Base-by-base conservation (phyloP, 768 basidiomycete genomes). In the Amanita pallidorosea region DNA sequence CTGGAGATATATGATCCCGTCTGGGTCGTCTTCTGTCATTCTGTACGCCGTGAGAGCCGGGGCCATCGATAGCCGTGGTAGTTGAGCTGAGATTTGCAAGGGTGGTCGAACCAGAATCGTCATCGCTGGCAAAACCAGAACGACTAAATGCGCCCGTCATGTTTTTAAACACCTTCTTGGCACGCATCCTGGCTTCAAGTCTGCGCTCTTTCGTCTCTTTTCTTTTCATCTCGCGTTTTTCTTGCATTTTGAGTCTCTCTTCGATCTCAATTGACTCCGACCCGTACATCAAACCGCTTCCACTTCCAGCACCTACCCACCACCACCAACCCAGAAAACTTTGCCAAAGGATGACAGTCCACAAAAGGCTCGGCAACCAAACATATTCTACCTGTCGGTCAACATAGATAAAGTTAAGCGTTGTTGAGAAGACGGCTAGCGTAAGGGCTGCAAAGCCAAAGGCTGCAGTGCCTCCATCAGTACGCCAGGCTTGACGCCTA, bases 241-340 rank as follows among this genome's bases (percentile, higher is more conserved):
- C 79, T 57, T 79, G 69, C 47, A 67, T 67, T 23, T 61, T 54
- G 42, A 84, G 63, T 50, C 80, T 72, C 51, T 88, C 83, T 58
- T 87, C 82, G 45, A 88, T 72, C 55, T 85, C 84, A 5, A 67
- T 67, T 29, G 68, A 62, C n/a, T 85, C 84, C 7, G 68, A 67
- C 29, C 67, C 63, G n/a, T 62, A 61, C 27, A 58, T 76, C 31
- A 71, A 55, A 5, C 68, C 67, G 25, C 83, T 75, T 7, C 84
- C 88, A 73, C 86, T 89, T 5, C 91, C 87, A 2, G 86, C 81
- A n/a, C 93, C 93, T 12, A 92, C 91, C 92, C 92, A 97, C 93
- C 93, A 97, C 93, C 93, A 97, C 90, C 91, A 97, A 0, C 89
- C 92, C 18, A 96, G 67, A 66, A 94, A 95, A 65, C 81, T 90